Evolutionary conservation across 164 flowering plant genomes (phyloP).

Genomic region (Cinnamomum micranthum): DNA sequence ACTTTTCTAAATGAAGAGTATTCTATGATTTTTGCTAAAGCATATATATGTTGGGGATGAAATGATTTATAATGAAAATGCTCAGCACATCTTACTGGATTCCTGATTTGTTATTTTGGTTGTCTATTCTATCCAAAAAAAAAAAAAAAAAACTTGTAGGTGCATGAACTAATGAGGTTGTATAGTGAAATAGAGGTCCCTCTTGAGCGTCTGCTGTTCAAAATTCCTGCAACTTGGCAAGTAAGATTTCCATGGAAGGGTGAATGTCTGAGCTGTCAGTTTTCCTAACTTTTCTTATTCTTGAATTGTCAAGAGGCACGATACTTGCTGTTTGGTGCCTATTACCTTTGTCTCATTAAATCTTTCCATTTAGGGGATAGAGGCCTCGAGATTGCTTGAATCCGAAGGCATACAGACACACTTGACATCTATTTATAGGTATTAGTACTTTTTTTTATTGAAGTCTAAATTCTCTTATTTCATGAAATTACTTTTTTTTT

Average conservation of each 20-base stretch:
- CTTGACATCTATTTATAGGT: constrained; percentile 95
- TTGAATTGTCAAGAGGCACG: background rate
- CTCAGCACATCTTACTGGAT: too few relatives aligned
- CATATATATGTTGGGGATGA: too few relatives aligned
- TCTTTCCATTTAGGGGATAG: constrained; percentile 63
- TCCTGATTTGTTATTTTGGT: too few relatives aligned
- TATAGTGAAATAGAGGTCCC: constrained; percentile 68
- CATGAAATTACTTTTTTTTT: too few relatives aligned
- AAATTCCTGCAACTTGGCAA: constrained; percentile 99
- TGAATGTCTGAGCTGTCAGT: background rate
- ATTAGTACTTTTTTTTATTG: background rate
- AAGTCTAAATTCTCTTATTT: too few relatives aligned
- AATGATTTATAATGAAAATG: too few relatives aligned
- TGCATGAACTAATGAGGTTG: constrained; percentile 74
- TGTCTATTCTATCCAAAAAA: too few relatives aligned
- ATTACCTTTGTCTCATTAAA: background rate
- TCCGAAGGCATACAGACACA: constrained; percentile 97
- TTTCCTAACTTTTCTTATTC: constrained; percentile 1
- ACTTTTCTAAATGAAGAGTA: too few relatives aligned
- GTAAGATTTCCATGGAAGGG: constrained; percentile 35
- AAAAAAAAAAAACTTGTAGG: constrained; percentile 44
- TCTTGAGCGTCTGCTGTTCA: constrained; percentile 79
- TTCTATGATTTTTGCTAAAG: too few relatives aligned
- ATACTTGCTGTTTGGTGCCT: too few relatives aligned
- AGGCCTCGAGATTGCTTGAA: constrained; percentile 87